A percentile compares a stretch with the other conserved stretches of the same genome.
Conservation (phyloP, 2,329 filamentous ascomycete species). For the Curvularia sp. region DNA sequence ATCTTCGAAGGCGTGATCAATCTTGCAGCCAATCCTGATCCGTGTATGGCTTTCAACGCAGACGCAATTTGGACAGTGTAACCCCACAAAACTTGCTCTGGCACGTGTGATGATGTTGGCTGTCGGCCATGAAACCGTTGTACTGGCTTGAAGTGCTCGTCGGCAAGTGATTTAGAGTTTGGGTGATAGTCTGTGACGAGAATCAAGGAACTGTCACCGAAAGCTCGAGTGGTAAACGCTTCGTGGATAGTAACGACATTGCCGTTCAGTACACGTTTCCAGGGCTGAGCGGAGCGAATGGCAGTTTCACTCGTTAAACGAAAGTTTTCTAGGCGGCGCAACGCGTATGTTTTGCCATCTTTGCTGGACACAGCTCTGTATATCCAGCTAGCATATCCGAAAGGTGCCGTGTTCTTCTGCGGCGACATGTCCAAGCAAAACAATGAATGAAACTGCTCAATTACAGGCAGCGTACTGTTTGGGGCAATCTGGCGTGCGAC, state of each 20-base stretch:
- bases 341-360: conserved; percentile 85
- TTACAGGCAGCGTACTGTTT: conserved; percentile 74
- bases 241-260: conserved; percentile 87
- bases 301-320: conserved; percentile 88
- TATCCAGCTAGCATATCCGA: conserved; percentile 90
- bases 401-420: conserved; percentile 77
- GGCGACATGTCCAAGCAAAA: conserved; percentile 85
- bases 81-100: conserved; percentile 83
- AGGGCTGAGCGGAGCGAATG: conserved; percentile 83
- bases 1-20: conserved; percentile 89
- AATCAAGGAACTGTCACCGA: conserved; percentile 92
- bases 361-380: conserved; percentile 93
- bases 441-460: conserved; percentile 91
- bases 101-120: conserved; percentile 49
- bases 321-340: conserved; percentile 88
- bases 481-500: conserved; percentile 85
- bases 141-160: conserved; percentile 71
- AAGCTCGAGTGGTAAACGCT: conserved; percentile 90
- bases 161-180: conserved; percentile 84
- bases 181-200: conserved; percentile 95
- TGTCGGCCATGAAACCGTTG: conserved; percentile 51
- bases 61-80: conserved; percentile 93
- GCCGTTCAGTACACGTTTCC: conserved; percentile 83
- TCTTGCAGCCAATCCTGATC: conserved; percentile 79
- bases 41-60: conserved; percentile 85